A percentile compares a stretch with the other conserved stretches of the same genome.
Evolutionary conservation across 305 asterid species (phyloP).

Genomic region (Fraxinus nigra): DNA sequence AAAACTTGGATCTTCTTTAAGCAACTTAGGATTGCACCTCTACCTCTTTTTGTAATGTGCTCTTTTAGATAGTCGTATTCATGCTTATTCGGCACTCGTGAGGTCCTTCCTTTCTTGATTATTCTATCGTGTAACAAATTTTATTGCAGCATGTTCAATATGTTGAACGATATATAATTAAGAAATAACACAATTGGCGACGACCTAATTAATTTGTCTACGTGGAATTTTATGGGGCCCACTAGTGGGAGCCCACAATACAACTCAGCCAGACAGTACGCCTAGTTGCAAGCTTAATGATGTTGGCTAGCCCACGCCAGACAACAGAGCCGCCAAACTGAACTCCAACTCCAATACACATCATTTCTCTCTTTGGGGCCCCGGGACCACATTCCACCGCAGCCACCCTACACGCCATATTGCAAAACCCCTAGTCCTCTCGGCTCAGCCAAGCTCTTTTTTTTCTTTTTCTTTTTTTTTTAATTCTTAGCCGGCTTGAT

Average conservation of each 20-base stretch:
- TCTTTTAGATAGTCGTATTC: neutral
- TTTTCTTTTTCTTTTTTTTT: too few relatives aligned
- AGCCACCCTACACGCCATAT: constrained; percentile 10
- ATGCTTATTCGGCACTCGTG: neutral
- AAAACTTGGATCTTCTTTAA: neutral
- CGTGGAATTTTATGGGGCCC: neutral
- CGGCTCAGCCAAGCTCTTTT: neutral
- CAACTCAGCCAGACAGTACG: neutral
- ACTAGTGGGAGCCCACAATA: neutral
- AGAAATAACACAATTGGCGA: neutral
- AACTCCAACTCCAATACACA: constrained; percentile 6
- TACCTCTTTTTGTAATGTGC: neutral
- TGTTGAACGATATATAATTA: neutral
- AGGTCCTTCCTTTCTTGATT: neutral
- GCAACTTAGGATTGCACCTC: neutral
- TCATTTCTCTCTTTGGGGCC: constrained; percentile 5
- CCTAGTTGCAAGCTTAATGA: constrained; percentile 30
- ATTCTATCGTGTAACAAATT: neutral
- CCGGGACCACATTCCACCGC: constrained; percentile 21
- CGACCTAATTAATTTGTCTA: neutral
- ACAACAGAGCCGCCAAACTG: constrained; percentile 38
- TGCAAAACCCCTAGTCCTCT: constrained; percentile 2
- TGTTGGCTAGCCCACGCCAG: constrained; percentile 48
- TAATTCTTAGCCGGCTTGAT: constrained; percentile 8
- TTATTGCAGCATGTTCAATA: neutral